Evolutionary conservation across 768 basidiomycete genomes (phyloP).

Genomic region (Phaeotremella skinneri): DNA sequence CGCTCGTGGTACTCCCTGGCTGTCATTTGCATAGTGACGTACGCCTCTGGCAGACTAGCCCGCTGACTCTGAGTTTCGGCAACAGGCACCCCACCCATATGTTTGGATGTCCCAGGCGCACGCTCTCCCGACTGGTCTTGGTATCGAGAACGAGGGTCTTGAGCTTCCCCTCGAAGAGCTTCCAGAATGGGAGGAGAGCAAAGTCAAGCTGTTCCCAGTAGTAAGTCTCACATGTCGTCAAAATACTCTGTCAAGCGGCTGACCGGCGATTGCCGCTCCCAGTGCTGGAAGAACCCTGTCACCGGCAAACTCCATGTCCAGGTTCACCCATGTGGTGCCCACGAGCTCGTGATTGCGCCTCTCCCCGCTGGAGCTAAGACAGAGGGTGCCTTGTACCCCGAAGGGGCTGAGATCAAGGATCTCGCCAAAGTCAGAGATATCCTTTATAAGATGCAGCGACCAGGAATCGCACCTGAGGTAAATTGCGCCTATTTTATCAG

Average conservation of each 20-base stretch:
- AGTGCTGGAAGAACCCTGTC: slow-evolving; percentile 90
- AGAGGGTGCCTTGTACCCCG: slow-evolving; percentile 72
- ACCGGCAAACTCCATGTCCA: slow-evolving; percentile 81
- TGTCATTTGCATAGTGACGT: no score
- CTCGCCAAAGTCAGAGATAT: slow-evolving; percentile 69
- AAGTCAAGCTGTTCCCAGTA: slow-evolving; percentile 69
- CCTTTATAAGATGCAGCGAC: slow-evolving; percentile 81
- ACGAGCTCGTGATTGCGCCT: slow-evolving; percentile 68
- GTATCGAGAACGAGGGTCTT: slow-evolving; percentile 72
- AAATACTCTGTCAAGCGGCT: background rate
- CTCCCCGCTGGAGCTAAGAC: slow-evolving; percentile 57
- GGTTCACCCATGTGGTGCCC: slow-evolving; percentile 77
- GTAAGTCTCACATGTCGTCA: slow-evolving; percentile 46
- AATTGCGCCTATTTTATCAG: slow-evolving; percentile 32
- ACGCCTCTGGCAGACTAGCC: background rate
- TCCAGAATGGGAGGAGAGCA: slow-evolving; percentile 76
- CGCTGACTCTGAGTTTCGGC: no score
- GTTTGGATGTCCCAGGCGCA: slow-evolving; percentile 83
- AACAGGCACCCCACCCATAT: slow-evolving; percentile 71
- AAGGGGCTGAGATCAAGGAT: slow-evolving; percentile 73
- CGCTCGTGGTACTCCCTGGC: background rate
- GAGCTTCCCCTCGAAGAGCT: slow-evolving; percentile 68
- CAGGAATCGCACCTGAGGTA: slow-evolving; percentile 77
- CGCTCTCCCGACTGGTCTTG: slow-evolving; percentile 73
- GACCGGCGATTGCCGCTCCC: slow-evolving; percentile 3